Conservation (phyloP, 2,329 filamentous ascomycete species). For the Hypoxylon sp. region DNA sequence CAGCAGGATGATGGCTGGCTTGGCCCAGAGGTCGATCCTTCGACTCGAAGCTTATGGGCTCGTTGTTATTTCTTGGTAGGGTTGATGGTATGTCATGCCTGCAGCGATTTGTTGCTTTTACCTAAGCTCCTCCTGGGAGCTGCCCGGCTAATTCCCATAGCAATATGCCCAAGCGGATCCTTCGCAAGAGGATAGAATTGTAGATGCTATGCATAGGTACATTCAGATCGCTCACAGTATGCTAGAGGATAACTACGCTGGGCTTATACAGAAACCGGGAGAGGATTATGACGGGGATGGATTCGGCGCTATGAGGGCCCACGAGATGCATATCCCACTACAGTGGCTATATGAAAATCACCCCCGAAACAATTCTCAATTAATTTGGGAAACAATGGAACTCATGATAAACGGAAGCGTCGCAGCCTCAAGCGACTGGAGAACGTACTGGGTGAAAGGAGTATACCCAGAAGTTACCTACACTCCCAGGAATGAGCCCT, state of each 20-base stretch:
- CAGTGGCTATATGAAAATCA: constrained; percentile 58
- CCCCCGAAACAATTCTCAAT: constrained; percentile 53
- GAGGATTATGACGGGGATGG: constrained; percentile 59
- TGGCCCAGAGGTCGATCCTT: constrained; percentile 63
- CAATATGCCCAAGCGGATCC: constrained; percentile 66
- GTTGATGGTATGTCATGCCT: constrained; percentile 54
- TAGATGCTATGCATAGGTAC: constrained; percentile 66
- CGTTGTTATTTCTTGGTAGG: constrained; percentile 66
- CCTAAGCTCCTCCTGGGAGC: background rate
- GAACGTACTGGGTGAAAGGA: constrained; percentile 54
- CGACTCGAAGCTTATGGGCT: constrained; percentile 67
- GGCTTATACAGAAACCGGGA: constrained; percentile 62
- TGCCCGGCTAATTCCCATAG: constrained; percentile 44
- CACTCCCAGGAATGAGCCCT: constrained; percentile 48
- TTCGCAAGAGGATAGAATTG: constrained; percentile 59
- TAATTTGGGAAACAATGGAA: constrained; percentile 60
- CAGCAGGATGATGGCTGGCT: constrained; percentile 71
- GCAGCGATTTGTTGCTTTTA: background rate
- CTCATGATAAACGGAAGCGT: constrained; percentile 63
- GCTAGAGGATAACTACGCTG: constrained; percentile 67
- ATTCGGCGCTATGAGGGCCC: constrained; percentile 56
- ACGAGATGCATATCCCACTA: constrained; percentile 59
- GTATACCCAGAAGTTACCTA: constrained; percentile 52
- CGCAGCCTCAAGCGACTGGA: constrained; percentile 55
- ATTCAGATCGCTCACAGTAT: constrained; percentile 66